Percentiles rank a stretch among this genome's conserved stretches.
These are phyloP conservation scores for Clonostachys chloroleuca DNA, from an alignment of 2,329 filamentous ascomycete genomes.

Conservation along the genomic window DNA sequence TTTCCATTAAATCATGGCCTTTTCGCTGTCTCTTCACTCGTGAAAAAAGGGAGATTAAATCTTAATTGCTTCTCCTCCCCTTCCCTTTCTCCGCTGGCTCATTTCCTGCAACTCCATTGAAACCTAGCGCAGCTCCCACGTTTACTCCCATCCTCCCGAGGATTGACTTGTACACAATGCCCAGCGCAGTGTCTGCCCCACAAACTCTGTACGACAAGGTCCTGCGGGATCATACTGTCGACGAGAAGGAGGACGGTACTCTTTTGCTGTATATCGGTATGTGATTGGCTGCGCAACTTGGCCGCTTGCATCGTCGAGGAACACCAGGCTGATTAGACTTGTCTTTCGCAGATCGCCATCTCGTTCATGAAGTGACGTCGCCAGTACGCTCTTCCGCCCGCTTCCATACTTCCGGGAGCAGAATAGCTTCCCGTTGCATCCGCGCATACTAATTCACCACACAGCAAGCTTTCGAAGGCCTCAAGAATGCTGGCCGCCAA, in stretches of 20 bases:
- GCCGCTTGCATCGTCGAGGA: too few species aligned
- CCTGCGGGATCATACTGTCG: slow-evolving; percentile 88
- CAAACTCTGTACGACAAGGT: slow-evolving; percentile 98
- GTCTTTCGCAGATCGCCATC: slow-evolving; percentile 67
- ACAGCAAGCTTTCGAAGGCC: slow-evolving; percentile 94
- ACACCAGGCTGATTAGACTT: not conserved
- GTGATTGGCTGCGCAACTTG: not conserved
- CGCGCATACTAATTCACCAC: slow-evolving; percentile 6
- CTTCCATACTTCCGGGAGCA: not conserved
- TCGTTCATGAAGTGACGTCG: slow-evolving; percentile 98
- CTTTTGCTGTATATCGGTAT: slow-evolving; percentile 88
- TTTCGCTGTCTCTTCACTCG: not conserved
- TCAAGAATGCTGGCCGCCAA: slow-evolving; percentile 81
- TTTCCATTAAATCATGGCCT: not conserved
- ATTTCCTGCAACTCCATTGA: too few species aligned
- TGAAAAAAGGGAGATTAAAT: not conserved
- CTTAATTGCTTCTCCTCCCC: not conserved
- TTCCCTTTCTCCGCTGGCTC: not conserved
- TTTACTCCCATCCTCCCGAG: too few species aligned
- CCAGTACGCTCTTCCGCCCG: slow-evolving; percentile 55
- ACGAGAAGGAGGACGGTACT: slow-evolving; percentile 92
- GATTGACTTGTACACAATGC: slow-evolving; percentile 54
- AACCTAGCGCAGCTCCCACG: too few species aligned
- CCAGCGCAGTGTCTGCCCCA: slow-evolving; percentile 64
- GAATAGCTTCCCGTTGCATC: not conserved